These are phyloP conservation scores for Pilobolus umbonatus DNA, from an alignment of 192 early-diverging fungal genomes.

Conservation along the genomic window DNA sequence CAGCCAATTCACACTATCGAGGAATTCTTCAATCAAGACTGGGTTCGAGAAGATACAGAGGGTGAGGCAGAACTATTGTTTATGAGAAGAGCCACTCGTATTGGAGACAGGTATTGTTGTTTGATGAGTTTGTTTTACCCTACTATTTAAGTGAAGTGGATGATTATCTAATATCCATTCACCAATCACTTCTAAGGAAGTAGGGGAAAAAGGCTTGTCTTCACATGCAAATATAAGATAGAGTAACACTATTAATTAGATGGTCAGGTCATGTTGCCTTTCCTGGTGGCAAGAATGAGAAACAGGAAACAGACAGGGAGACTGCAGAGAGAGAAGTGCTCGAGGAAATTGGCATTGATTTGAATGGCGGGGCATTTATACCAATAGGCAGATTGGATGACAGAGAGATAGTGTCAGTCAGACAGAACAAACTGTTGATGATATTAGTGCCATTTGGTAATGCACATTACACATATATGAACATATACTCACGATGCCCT, in stretches of 20 bases:
- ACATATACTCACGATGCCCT: not conserved
- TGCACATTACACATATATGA: not conserved
- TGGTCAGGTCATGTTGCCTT: constrained; percentile 32
- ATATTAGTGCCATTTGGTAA: constrained; percentile 32
- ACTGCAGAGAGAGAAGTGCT: constrained; percentile 23
- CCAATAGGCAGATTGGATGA: constrained; percentile 21
- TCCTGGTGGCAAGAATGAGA: constrained; percentile 30
- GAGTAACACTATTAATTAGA: not conserved
- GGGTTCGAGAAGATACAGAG: constrained; percentile 17
- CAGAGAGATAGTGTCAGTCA: constrained; percentile 18
- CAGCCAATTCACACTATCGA: not conserved
- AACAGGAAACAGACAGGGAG: constrained; percentile 27
- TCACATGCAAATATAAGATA: not conserved
- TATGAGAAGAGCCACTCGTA: constrained; percentile 28
- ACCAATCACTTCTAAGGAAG: not conserved
- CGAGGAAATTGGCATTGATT: constrained; percentile 29
- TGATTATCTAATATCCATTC: no score
- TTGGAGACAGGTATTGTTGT: constrained; percentile 26
- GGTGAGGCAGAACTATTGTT: constrained; percentile 24
- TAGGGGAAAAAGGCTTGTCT: not conserved
- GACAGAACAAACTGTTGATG: constrained; percentile 24
- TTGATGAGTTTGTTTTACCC: no score
- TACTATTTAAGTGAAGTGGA: no score
- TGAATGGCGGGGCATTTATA: constrained; percentile 14
- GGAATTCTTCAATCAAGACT: constrained; percentile 15